Percentiles rank a stretch among this genome's conserved stretches.
Evolutionary conservation across 2,329 filamentous ascomycete genomes (phyloP).

Genomic region (Fusarium sp.): DNA sequence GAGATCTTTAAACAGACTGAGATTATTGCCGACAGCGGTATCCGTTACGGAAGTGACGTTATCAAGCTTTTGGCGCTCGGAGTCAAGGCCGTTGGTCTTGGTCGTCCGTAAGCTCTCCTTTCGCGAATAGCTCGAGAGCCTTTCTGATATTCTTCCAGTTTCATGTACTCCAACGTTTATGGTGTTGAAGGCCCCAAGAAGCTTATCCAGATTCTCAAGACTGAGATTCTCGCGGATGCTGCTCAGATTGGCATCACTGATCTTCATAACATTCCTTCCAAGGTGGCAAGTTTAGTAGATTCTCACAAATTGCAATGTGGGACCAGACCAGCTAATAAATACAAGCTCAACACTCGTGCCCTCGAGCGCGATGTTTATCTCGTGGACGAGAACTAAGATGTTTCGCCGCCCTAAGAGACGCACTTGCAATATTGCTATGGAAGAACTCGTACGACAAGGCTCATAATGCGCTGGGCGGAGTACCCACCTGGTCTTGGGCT

Average conservation of each 20-base stretch:
- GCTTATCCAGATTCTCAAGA: conserved; percentile 58
- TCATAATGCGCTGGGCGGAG: not conserved
- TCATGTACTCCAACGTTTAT: conserved; percentile 62
- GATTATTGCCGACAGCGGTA: conserved; percentile 51
- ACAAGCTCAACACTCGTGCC: conserved; percentile 39
- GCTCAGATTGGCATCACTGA: conserved; percentile 47
- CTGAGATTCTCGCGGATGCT: conserved; percentile 53
- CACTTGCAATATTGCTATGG: not conserved
- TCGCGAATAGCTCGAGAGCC: rapidly evolving
- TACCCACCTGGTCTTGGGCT: conserved; percentile 16
- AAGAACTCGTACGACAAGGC: not conserved
- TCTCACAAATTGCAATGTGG: rapidly evolving
- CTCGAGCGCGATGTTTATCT: conserved; percentile 41
- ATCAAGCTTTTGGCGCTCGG: conserved; percentile 53
- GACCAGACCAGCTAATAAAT: not conserved
- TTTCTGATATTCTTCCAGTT: conserved; percentile 18
- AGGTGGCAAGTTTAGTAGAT: conserved; percentile 23
- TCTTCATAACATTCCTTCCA: conserved; percentile 36
- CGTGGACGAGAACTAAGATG: conserved; percentile 23
- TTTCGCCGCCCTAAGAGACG: rapidly evolving
- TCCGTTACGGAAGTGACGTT: conserved; percentile 51
- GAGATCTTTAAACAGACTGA: conserved; percentile 49
- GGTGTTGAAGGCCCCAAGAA: conserved; percentile 58
- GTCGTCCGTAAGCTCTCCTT: conserved; percentile 45
- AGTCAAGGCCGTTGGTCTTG: conserved; percentile 54